A percentile compares a stretch with the other conserved stretches of the same genome.
These are phyloP conservation scores for Anethum foeniculum DNA, from an alignment of 140 eudicot species.

Conservation along the genomic window DNA sequence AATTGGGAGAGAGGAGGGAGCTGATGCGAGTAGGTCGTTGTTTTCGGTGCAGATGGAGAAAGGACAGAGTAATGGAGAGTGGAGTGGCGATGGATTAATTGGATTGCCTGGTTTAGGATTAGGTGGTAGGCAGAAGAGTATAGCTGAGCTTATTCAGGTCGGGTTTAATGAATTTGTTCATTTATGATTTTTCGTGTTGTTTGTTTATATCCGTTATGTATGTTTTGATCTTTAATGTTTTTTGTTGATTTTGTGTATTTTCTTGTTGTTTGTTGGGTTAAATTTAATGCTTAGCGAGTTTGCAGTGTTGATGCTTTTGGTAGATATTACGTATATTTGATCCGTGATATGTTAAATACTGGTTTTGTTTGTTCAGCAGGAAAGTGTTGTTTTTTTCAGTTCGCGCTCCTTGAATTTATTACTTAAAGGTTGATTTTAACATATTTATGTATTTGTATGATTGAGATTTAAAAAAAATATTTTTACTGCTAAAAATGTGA, in stretches of 20 bases:
- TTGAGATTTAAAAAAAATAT: not conserved
- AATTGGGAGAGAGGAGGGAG: conserved; percentile 30
- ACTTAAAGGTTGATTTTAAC: not conserved
- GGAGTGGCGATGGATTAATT: conserved; percentile 84
- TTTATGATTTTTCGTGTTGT: conserved; percentile 12
- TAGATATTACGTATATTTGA: not conserved
- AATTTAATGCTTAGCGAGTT: not conserved
- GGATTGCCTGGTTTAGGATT: conserved; percentile 80
- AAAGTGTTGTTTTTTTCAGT: not conserved
- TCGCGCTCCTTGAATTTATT: not conserved
- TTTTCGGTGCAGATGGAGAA: conserved; percentile 44
- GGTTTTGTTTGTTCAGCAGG: not conserved
- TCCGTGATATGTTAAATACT: not conserved
- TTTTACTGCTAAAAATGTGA: not conserved
- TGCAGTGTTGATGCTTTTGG: not conserved
- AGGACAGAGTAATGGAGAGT: conserved; percentile 35
- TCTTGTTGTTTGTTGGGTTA: not conserved
- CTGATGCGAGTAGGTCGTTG: conserved; percentile 28
- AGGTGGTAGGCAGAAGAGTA: conserved; percentile 76
- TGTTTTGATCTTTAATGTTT: not conserved
- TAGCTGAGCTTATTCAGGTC: conserved; percentile 89
- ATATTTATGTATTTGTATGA: not conserved
- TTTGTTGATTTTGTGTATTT: not conserved
- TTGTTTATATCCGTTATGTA: not conserved
- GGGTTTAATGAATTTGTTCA: not conserved